These are phyloP conservation scores for Acacia pycnantha DNA, from an alignment of 331 rosid genomes.

Conservation along the genomic window DNA sequence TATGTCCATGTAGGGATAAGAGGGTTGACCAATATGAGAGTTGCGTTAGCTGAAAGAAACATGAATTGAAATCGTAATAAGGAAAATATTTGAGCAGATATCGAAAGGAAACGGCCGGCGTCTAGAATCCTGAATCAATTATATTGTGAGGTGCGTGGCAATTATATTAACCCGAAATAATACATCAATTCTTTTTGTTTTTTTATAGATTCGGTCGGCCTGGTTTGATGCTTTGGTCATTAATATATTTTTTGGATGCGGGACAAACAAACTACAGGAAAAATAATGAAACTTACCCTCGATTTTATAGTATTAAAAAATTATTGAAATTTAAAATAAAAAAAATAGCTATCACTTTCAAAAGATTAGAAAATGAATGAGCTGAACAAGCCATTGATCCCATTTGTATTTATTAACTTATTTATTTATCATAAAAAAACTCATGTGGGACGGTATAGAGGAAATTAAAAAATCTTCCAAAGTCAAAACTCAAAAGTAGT, in stretches of 20 bases:
- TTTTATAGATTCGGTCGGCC: no score
- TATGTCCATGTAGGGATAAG: background rate
- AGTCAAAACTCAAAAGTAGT: background rate
- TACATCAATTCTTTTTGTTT: no score
- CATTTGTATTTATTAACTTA: no score
- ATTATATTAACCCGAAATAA: no score
- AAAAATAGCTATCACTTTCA: background rate
- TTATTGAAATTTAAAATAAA: no score
- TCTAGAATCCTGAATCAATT: background rate
- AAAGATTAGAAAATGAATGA: background rate
- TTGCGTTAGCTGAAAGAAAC: background rate
- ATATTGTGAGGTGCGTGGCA: background rate
- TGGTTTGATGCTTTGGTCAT: no score
- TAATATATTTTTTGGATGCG: no score
- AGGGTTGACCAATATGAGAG: background rate
- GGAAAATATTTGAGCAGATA: background rate
- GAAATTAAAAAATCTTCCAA: background rate
- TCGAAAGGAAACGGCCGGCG: background rate
- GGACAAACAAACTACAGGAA: no score
- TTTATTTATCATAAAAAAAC: background rate
- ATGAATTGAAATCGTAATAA: no score
- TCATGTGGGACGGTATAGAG: background rate
- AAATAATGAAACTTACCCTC: no score
- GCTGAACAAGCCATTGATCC: background rate
- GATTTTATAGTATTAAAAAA: no score